Conservation (phyloP, 2,329 filamentous ascomycete genomes). For the Colletotrichum abscissum region DNA sequence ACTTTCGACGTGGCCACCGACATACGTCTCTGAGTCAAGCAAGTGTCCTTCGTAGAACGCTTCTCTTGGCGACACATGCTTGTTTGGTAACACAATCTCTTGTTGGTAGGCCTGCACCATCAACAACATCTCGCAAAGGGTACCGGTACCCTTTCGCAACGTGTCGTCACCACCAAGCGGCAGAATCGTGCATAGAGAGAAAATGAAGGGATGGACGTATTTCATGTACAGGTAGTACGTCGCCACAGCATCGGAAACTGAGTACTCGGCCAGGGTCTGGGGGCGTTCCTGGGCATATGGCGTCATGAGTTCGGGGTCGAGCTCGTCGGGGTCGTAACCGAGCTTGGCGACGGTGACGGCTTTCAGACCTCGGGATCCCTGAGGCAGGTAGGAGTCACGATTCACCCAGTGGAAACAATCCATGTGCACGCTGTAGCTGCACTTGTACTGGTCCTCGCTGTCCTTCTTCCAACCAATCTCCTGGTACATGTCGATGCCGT, state of each 20-base stretch:
- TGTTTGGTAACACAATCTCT: conserved; percentile 93
- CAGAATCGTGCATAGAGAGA: conserved; percentile 96
- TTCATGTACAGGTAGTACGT: conserved; percentile 99
- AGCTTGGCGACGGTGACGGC: conserved; percentile 98
- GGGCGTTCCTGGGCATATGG: conserved; percentile 90
- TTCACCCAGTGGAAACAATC: conserved; percentile 99
- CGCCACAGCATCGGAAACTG: conserved; percentile 97
- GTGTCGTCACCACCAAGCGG: conserved; percentile 94
- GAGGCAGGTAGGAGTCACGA: conserved; percentile 96
- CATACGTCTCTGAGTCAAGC: conserved; percentile 96
- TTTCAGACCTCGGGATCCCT: conserved; percentile 96
- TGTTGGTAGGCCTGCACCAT: conserved; percentile 98
- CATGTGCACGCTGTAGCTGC: conserved; percentile 97
- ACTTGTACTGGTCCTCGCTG: conserved; percentile 95
- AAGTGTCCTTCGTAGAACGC: conserved; percentile 97
- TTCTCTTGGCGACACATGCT: conserved; percentile 90
- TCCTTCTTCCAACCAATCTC: conserved; percentile 98
- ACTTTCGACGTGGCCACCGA: conserved; percentile 98
- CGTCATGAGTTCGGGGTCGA: conserved; percentile 98
- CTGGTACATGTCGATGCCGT: conserved; percentile 98
- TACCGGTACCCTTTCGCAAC: conserved; percentile 94
- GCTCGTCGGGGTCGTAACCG: conserved; percentile 96
- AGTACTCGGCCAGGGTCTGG: conserved; percentile 96
- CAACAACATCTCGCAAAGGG: conserved; percentile 98
- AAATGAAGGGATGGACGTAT: conserved; percentile 99